Percentiles rank a stretch among this genome's conserved stretches.
Conservation (phyloP, 2,329 filamentous ascomycete genomes). For the Chaetomium sp. region DNA sequence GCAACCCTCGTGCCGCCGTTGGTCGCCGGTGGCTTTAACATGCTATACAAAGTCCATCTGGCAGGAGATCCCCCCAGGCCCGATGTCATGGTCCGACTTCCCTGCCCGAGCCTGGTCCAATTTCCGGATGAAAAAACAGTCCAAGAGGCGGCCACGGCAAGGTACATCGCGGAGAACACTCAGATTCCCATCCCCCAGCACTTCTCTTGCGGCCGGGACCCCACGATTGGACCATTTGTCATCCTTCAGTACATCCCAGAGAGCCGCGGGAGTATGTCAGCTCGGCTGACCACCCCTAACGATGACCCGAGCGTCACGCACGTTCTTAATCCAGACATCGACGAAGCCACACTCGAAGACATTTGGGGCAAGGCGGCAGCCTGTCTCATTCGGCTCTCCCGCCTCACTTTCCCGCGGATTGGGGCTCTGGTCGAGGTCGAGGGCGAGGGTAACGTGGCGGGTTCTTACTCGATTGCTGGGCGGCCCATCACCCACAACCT, state of each 20-base stretch:
- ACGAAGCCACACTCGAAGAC: constrained; percentile 1
- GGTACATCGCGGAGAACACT: background rate
- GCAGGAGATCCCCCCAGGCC: background rate
- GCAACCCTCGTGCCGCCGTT: background rate
- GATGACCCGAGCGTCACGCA: background rate
- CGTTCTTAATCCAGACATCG: background rate
- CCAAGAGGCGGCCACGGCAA: background rate
- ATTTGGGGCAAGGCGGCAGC: constrained; percentile 4
- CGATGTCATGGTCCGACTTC: constrained; percentile 1
- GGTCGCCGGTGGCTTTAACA: background rate
- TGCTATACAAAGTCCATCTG: background rate
- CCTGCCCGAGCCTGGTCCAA: background rate
- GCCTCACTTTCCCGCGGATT: constrained; percentile 31
- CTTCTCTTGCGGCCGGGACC: background rate
- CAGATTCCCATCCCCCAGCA: background rate
- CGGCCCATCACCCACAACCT: constrained; percentile 38
- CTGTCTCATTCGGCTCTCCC: constrained; percentile 9
- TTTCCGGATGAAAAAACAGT: background rate
- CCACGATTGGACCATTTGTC: constrained; percentile 11
- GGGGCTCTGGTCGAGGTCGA: constrained; percentile 30
- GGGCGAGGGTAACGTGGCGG: constrained; percentile 12
- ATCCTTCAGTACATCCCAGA: constrained; percentile 1
- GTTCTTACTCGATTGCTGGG: constrained; percentile 23
- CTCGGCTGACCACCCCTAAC: background rate
- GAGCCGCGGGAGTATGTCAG: background rate